Conservation (phyloP, 306 rosid genomes). For the Fagus crenata region DNA sequence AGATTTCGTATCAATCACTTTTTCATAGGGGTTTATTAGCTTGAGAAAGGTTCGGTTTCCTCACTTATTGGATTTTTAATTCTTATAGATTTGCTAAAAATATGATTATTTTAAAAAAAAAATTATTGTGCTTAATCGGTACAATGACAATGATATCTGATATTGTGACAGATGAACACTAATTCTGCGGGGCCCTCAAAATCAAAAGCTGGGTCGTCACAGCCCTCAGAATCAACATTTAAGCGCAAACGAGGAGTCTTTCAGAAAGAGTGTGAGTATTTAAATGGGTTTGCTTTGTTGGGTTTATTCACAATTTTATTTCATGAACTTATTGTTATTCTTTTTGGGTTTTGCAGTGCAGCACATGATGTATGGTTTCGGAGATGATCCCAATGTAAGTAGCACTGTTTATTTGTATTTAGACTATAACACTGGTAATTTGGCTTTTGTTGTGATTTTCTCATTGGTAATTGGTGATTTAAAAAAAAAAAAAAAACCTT, state of each 20-base stretch:
- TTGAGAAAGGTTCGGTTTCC: no score
- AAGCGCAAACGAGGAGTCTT: constrained; percentile 90
- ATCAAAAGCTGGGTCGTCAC: constrained; percentile 64
- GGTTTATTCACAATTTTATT: not conserved
- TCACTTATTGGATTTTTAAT: not conserved
- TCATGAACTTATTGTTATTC: not conserved
- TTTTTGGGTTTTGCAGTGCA: constrained; percentile 53
- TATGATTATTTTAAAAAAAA: no score
- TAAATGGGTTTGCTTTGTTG: not conserved
- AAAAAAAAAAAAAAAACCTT: not conserved
- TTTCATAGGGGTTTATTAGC: not conserved
- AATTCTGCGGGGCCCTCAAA: constrained; percentile 60
- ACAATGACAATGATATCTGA: not conserved
- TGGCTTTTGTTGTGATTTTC: not conserved
- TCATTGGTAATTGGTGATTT: not conserved
- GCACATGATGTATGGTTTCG: constrained; percentile 98
- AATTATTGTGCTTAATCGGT: not conserved
- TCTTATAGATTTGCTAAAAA: not conserved
- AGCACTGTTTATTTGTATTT: not conserved
- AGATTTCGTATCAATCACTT: not conserved
- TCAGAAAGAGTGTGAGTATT: constrained; percentile 72
- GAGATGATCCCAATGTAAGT: constrained; percentile 87
- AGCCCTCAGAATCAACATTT: constrained; percentile 72
- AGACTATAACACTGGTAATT: not conserved
- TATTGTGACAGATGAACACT: constrained; percentile 44